Base-by-base conservation (phyloP, 352 stramenopile species). In the Phytophthora tubulina region DNA sequence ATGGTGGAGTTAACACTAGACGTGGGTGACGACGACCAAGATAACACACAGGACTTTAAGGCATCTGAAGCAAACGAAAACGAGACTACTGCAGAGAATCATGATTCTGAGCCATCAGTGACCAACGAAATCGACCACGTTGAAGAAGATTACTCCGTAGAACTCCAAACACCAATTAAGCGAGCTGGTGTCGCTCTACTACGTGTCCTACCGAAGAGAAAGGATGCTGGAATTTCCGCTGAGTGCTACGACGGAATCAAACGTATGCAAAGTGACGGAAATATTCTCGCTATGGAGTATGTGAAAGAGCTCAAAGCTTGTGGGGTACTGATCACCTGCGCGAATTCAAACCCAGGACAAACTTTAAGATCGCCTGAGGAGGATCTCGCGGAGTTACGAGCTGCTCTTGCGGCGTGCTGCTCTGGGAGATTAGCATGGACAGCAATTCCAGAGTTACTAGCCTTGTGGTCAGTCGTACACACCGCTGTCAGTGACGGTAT, bases 381-480 rank as follows among this genome's bases (percentile, higher is more conserved):
- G 4, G 30, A 59, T 42, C 55, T 71, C 10, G 63, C 63, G 13
- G 63, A 71, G 36, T 21, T 71, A 17, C 63, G 63, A 27, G 63
- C 58, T 27, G 45, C 55, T 41, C n/a, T 49, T 9, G 63, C 63
- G 8, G 30, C 54, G 3, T 66, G 63, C 7, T 66, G 45, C 10
- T 48, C 39, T 44, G 57, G 54, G 11, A 60, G 17, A 45, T 8
- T 65, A 13, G n/a, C 56, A 2, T 65, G 45, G 56, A 49, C 31
- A 4, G 54, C 55, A 10, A 5, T 67, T 9, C 46, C 63, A 6
- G 54, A 71, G 15, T 42, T 71, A 7, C 32, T 71, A 11, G 63
- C 63, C 9, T 56, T 71, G 27, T 71, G 63, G 63, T 52, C 63
- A 15, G 42, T 71, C 9, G 48, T 71, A 1, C 63, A 71, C 45